Evolutionary conservation across 495 filamentous ascomycete species (phyloP), one percentile per base, ranked within the genome.

Genomic region (Opeltia flavorubescens): DNA sequence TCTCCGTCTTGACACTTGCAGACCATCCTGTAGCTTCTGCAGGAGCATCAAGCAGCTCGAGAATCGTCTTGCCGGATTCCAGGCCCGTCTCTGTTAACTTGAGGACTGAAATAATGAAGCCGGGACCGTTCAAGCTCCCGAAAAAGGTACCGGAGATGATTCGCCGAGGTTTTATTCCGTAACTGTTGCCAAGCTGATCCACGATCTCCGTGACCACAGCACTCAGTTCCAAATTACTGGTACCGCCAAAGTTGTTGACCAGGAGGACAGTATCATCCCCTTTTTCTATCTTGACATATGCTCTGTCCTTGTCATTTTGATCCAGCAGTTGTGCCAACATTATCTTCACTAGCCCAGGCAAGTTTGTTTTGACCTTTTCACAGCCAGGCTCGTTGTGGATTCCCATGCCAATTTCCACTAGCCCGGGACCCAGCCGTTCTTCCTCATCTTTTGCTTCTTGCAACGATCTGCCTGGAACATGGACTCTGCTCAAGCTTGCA

Each of bases 361-460:
- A 66, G 50, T 77, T 70, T 4, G 79, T 69, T 50, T 78, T 83
- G 39, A 70, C 60, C 38, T 83, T 72, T 55, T 80, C 83, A 12
- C 78, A 89, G 1, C 91, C 91, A 1, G 84, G 76, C 64, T 98
- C 91, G 59, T 98, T 98, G 62, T 98, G 91, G 61, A 96, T 95
- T 9, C 91, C 91, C 91, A 96, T 98, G 6, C 91, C 91, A 54
- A 98, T 72, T 67, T 98, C 91, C 18, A 94, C 79, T 15, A 53
- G 31, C n/a, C 50, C 55, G n/a, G 43, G 50, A 30, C 53, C 55
- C 12, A 58, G 34, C 30, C 55, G 50, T 66, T 96, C 83, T 34
- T 77, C 80, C 0, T 68, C 59, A 35, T 78, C 82, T 11, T 65
- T 65, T 9, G 56, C 60, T n/a, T 72, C 64, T 17, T 64, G 56